Conservation (phyloP, 2,329 filamentous ascomycete species). For the Berkeleyomyces basicola region DNA sequence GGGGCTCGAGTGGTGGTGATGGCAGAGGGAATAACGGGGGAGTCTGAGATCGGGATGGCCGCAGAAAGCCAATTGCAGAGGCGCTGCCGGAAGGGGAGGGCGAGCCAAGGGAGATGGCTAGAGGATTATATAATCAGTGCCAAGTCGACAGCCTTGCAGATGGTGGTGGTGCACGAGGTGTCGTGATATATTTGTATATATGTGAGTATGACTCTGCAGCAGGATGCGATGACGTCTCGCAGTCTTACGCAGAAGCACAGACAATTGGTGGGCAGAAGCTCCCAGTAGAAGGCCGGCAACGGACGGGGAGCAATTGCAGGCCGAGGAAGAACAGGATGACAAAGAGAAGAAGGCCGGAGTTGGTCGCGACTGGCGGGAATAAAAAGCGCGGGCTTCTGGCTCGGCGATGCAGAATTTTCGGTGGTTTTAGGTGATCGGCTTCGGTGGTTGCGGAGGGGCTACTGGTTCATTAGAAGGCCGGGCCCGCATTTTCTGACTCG, state of each 20-base stretch:
- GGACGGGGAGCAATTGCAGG: background rate
- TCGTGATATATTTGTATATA: background rate
- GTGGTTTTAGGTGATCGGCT: background rate
- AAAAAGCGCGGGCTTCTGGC: background rate
- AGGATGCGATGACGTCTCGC: background rate
- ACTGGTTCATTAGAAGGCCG: background rate
- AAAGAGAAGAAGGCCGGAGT: background rate
- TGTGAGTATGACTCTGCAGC: background rate
- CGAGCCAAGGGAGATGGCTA: no score
- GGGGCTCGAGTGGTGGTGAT: background rate
- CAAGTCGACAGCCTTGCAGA: no score
- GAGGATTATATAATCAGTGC: no score
- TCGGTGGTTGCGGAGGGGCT: background rate
- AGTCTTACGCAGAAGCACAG: background rate
- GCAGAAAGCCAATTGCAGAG: no score
- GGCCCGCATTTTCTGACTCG: background rate
- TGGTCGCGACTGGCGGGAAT: background rate
- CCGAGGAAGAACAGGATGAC: background rate
- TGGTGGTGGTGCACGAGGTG: no score
- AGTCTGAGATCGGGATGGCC: background rate
- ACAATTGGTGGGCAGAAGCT: background rate
- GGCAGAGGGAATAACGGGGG: background rate
- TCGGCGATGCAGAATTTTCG: background rate
- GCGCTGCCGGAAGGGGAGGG: no score
- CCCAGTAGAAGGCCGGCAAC: background rate